These are phyloP conservation scores for Yamadazyma songkhlaensis DNA, from an alignment of 1,139 yeast genomes.

Conservation along the genomic window DNA sequence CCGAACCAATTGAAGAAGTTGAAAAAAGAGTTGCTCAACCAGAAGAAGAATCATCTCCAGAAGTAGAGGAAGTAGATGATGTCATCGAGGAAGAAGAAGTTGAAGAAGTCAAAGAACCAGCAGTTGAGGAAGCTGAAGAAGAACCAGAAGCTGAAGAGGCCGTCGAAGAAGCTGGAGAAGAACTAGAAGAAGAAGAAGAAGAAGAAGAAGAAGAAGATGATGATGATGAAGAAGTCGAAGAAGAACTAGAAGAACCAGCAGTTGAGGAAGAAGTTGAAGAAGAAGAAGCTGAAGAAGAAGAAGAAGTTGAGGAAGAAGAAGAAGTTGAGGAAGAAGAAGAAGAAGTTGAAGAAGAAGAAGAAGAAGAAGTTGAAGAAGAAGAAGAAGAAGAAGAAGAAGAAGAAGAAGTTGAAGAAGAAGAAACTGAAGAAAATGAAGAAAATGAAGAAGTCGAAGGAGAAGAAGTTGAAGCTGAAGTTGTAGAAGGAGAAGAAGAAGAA, in stretches of 20 bases:
- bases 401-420: constrained; percentile 6
- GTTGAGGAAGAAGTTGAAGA: constrained; percentile 6
- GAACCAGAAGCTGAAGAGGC: constrained; percentile 5
- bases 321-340: constrained; percentile 5
- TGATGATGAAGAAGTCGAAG: constrained; percentile 7
- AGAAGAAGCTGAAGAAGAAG: constrained; percentile 7
- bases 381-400: constrained; percentile 7
- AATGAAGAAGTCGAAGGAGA: constrained; percentile 2
- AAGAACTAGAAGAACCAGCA: constrained; percentile 4
- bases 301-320: constrained; percentile 5
- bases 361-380: constrained; percentile 5
- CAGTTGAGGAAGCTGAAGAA: not conserved
- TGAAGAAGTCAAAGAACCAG: not conserved
- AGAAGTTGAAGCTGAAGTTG: constrained; percentile 3
- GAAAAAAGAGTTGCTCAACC: not conserved
- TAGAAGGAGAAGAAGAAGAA: constrained; percentile 5
- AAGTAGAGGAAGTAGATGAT: not conserved
- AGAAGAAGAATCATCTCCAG: not conserved
- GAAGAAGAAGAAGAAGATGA: constrained; percentile 5
- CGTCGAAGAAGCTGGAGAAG: constrained; percentile 6
- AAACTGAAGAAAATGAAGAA: constrained; percentile 6
- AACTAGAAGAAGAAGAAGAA: constrained; percentile 6
- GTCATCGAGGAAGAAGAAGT: not conserved
- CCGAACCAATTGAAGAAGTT: not conserved
- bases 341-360: constrained; percentile 6